These are phyloP conservation scores for Aspergillus brunneoviolaceus DNA, from an alignment of 2,329 filamentous ascomycete species.

Conservation along the genomic window DNA sequence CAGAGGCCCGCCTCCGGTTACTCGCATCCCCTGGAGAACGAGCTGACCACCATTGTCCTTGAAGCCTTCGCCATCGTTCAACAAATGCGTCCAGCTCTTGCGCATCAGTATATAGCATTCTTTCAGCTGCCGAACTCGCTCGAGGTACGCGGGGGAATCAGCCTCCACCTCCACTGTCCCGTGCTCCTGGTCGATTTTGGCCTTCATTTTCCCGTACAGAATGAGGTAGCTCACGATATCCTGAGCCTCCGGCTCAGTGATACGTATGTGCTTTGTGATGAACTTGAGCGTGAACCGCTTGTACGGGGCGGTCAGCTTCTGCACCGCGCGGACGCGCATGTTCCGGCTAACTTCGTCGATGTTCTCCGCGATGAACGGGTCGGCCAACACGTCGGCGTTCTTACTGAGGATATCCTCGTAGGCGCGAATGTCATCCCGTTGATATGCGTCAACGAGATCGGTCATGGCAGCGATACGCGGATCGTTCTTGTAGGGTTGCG, in stretches of 20 bases:
- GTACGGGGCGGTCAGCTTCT: conserved; percentile 93
- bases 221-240: conserved; percentile 96
- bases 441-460: conserved; percentile 92
- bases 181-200: conserved; percentile 83
- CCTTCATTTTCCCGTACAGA: conserved; percentile 80
- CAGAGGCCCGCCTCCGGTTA: conserved; percentile 18
- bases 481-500: conserved; percentile 95
- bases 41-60: conserved; percentile 40
- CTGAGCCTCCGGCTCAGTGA: conserved; percentile 80
- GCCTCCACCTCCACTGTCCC: conserved; percentile 81
- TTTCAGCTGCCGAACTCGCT: conserved; percentile 66
- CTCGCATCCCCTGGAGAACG: conserved; percentile 18
- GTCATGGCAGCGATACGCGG: conserved; percentile 96
- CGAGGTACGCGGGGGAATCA: conserved; percentile 64
- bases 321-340: conserved; percentile 92
- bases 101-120: background rate
- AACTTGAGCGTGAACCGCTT: conserved; percentile 85
- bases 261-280: conserved; percentile 84
- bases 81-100: conserved; percentile 67
- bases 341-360: conserved; percentile 98
- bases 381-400: conserved; percentile 84
- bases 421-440: conserved; percentile 86
- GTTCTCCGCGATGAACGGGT: conserved; percentile 97
- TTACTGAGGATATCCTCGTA: conserved; percentile 86
- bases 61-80: conserved; percentile 74